Base-by-base conservation (phyloP, 768 basidiomycete species). In the Epithele typhae region DNA sequence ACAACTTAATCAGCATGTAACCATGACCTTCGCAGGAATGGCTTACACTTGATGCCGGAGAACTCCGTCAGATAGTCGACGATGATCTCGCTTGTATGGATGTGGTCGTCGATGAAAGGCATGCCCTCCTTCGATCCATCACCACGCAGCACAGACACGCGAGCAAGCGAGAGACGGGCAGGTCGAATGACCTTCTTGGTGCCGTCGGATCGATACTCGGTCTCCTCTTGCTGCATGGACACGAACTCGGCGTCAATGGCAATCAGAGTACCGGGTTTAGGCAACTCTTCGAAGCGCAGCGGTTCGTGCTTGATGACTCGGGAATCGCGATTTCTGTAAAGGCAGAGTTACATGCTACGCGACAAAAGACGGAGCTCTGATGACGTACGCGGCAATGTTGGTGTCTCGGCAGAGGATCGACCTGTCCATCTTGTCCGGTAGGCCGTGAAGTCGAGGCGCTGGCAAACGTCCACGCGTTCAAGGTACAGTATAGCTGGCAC, bases 221-320 rank as follows among this genome's bases (percentile, higher is more conserved):
- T 87, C 64, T 98, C 96, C 69, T 97, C 96, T 87, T 93, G 90
- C 64, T 98, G 93, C 79, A 99, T 88, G 5, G 84, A 87, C 19
- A 99, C 95, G 60, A 99, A 99, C 60, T 99, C 95, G 1, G 95
- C 94, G 59, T 99, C 96, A 52, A 99, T 97, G 3, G 95, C 84
- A 30, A 99, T 84, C 34, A 95, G 68, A 5, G 87, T 94, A 11
- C 92, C 96, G 5, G 86, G 83, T 46, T 68, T 77, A 0, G 95
- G 94, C 7, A 96, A 65, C 64, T 99, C 96, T 14, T 83, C 78
- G 17, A 70, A 68, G 12, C 69, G 66, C 23, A 98, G 69, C 24
- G 77, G 75, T 54, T 88, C 80, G 54, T 98, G 96, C 60, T 85
- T 89, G 58, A 94, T 81, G 50, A 78, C 64, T 34, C 57, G 73